Evolutionary conservation across 2,329 filamentous ascomycete genomes (phyloP).

Genomic region (Pseudovirgaria hyperparasitica): DNA sequence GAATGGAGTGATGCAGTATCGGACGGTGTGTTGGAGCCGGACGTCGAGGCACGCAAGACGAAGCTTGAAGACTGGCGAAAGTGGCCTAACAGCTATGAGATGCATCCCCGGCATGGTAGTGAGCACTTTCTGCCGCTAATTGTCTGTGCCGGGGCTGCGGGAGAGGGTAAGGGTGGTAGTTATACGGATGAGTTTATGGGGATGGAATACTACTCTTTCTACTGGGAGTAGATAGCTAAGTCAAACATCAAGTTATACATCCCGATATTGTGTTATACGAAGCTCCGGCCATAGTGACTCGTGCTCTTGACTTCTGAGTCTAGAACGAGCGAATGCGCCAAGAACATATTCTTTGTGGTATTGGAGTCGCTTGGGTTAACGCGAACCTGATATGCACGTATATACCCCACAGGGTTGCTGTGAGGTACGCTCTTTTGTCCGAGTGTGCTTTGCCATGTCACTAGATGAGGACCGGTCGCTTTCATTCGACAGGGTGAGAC

Average conservation of each 20-base stretch:
- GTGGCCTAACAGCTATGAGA: slow-evolving; percentile 36
- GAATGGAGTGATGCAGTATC: slow-evolving; percentile 37
- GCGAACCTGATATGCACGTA: no score
- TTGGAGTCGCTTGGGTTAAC: no score
- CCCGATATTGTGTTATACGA: slow-evolving; percentile 1
- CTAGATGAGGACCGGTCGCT: no score
- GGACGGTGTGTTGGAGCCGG: slow-evolving; percentile 25
- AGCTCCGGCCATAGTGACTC: no score
- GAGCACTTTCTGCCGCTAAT: slow-evolving; percentile 49
- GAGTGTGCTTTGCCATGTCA: no score
- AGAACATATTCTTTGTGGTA: no score
- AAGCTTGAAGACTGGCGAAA: slow-evolving; percentile 36
- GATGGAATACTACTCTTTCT: slow-evolving; percentile 42
- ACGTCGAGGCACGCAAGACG: slow-evolving; percentile 22
- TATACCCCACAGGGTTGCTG: no score
- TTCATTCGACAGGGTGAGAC: no score
- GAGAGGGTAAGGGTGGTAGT: slow-evolving; percentile 26
- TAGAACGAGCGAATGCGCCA: no score
- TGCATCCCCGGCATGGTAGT: slow-evolving; percentile 41
- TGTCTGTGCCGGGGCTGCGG: slow-evolving; percentile 41
- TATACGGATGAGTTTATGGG: slow-evolving; percentile 40
- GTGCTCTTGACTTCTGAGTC: no score
- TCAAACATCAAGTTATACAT: not conserved
- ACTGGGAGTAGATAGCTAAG: slow-evolving; percentile 34
- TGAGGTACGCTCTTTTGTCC: no score